phyloP scores from a whole-genome alignment of 768 basidiomycete genomes.

The Cystofilobasidium capitatum region DNA sequence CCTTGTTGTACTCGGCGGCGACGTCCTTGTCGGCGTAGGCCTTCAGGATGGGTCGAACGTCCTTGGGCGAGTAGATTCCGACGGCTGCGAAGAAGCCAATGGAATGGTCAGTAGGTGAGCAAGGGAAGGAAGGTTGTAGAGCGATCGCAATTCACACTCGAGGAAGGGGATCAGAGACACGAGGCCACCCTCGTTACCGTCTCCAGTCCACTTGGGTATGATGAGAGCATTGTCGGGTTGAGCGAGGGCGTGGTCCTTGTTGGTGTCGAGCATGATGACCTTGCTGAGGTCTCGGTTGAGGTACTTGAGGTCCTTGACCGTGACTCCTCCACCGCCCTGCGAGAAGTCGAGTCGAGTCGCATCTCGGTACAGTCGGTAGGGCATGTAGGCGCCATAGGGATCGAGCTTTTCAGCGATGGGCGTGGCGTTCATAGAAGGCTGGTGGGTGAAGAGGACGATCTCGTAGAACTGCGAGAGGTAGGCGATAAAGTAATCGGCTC shows the following conservation, averaged over 20 bases:
- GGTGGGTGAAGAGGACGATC: conserved; percentile 87
- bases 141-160: conserved; percentile 52
- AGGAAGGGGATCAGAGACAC: conserved; percentile 94
- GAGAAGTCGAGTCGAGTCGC: conserved; percentile 51
- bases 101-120: neutral
- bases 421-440: conserved; percentile 74
- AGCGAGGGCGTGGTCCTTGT: conserved; percentile 54
- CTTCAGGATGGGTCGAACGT: conserved; percentile 77
- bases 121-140: neutral
- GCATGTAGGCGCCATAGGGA: conserved; percentile 79
- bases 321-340: conserved; percentile 58
- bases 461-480: conserved; percentile 98
- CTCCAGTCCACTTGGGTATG: conserved; percentile 77
- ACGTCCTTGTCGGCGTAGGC: conserved; percentile 83
- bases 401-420: conserved; percentile 90
- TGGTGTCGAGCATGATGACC: conserved; percentile 76
- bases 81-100: conserved; percentile 52
- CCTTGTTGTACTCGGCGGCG: conserved; percentile 74
- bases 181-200: conserved; percentile 60
- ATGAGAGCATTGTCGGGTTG: conserved; percentile 85
- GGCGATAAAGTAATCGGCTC: conserved; percentile 94
- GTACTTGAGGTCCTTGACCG: conserved; percentile 92
- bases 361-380: conserved; percentile 85
- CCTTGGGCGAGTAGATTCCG: conserved; percentile 75
- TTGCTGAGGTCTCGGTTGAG: conserved; percentile 87